Evolutionary conservation across 805 yeast species (phyloP), one percentile per base, ranked within the genome.

Genomic region (Ogataea ganodermae): DNA sequence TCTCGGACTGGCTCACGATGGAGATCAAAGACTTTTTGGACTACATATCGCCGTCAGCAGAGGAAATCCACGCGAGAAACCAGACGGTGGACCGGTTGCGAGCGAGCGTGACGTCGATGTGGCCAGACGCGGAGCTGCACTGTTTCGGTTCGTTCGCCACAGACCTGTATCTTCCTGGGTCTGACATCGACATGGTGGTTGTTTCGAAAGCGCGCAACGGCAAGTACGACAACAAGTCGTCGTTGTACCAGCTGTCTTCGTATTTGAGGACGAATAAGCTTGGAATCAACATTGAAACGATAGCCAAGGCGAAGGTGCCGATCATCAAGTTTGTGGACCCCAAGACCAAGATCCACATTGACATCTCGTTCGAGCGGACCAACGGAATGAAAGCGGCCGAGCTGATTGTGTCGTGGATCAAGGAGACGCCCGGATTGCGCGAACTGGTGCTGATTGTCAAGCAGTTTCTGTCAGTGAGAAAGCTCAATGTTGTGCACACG

Each of bases 81-180:
- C 65, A 65, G 4, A 83, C 88, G 2, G 84, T 92, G 22, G 66
- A 72, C 30, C 74, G 79, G 44, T 68, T 94, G 26, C 80, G 84
- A 52, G 61, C 65, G 6, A 74, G 79, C 43, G 72, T 80, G 1
- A 67, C 71, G 5, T 62, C 67, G 2, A 69, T 84, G 44, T 92
- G 97, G 97, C 82, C 83, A 1, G 86, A 81, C 51, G 82, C 92
- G 13, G 86, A 84, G 47, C 79, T 86, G 4, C 84, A 84, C 52
- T 96, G 91, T 6, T 92, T 94, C 71, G 99, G 99, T 0, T 91
- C 97, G 0, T 87, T 80, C 65, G 96, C 98, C 0, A 91, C 97
- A 0, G 97, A 91, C 61, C 70, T 92, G 51, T 92, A 90, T 61
- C 72, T 92, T 14, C 98, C 98, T 0, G 96, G 96, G 1, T 89